phyloP scores from a whole-genome alignment of 148 eudicot species.

The Limonium bicolor region DNA sequence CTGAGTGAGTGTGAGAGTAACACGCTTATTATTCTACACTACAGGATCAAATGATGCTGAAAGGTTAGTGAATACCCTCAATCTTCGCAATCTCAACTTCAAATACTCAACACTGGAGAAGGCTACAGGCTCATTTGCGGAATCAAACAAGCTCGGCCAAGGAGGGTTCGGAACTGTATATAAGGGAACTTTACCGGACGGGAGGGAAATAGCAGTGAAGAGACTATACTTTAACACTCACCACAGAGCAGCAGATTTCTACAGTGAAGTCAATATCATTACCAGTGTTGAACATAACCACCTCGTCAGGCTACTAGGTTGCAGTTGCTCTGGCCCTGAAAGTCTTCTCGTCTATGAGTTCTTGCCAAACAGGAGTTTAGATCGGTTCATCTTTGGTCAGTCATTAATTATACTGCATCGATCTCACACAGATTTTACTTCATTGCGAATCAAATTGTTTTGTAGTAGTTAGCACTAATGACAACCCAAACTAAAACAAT shows the following conservation, averaged over 20 bases:
- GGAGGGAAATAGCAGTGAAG: slow-evolving; percentile 58
- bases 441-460: too few species aligned
- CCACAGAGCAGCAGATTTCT: slow-evolving; percentile 55
- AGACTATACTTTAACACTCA: slow-evolving; percentile 53
- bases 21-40: too few species aligned
- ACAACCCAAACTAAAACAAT: too few species aligned
- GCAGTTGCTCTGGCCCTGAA: slow-evolving; percentile 56
- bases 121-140: slow-evolving; percentile 40
- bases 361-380: slow-evolving; percentile 39
- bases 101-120: slow-evolving; percentile 53
- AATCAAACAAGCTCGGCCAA: slow-evolving; percentile 51
- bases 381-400: slow-evolving; percentile 45
- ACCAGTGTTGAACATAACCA: slow-evolving; percentile 53
- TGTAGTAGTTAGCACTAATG: too few species aligned
- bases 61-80: slow-evolving; percentile 33
- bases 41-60: slow-evolving; percentile 20
- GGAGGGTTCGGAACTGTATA: slow-evolving; percentile 71
- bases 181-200: slow-evolving; percentile 48
- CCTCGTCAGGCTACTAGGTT: slow-evolving; percentile 45
- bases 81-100: slow-evolving; percentile 52
- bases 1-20: too few species aligned
- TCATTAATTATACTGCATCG: too few species aligned
- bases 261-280: slow-evolving; percentile 50
- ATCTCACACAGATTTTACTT: too few species aligned
- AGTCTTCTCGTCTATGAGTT: slow-evolving; percentile 55